Evolutionary conservation across 1,284 basidiomycete species (phyloP), one percentile per base, ranked within the genome.

Genomic region (Hemileia vastatrix): DNA sequence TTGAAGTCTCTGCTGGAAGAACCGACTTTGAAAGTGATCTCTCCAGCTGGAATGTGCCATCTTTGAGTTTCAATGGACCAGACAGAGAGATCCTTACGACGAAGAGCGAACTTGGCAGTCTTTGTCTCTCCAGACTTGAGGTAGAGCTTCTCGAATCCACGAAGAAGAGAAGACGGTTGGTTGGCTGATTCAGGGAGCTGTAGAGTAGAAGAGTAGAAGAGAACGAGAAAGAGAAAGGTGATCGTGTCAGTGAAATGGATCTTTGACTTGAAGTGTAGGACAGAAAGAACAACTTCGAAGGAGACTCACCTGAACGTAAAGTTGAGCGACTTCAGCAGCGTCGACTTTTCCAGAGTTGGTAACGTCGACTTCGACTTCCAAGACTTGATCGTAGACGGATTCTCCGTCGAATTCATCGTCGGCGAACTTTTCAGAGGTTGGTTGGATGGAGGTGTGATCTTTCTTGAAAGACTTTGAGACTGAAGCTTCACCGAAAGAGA

Each of bases 281-380:
- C n/a, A n/a, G n/a, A n/a, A n/a, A n/a, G n/a, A n/a, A n/a, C n/a
- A n/a, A n/a, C n/a, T n/a, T n/a, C n/a, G n/a, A n/a, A n/a, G n/a
- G n/a, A n/a, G n/a, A n/a, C n/a, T n/a, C n/a, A n/a, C n/a, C n/a
- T n/a, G n/a, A n/a, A n/a, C n/a, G 44, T 77, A 75, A 13, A 79
- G 71, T 68, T 81, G 80, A 1, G 76, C 76, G 1, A 80, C 79
- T 60, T 79, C 79, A 21, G 73, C 73, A 1, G 75, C 80, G 0
- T 63, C 67, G 3, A 72, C 65, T 1, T 71, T 59, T 15, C 80
- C 79, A 1, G 71, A 74, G 73, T 81, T 81, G 36, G 69, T 74
- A 21, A 81, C 72, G 3, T 74, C 72, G 3, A 76, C 75, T 13
- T 74, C 69, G 54, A 80, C 70, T 1, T 65, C 71, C 23, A 65